Percentiles rank a stretch among this genome's conserved stretches.
Evolutionary conservation across 2,329 filamentous ascomycete genomes (phyloP).

Genomic region (Ophiostoma piceae): DNA sequence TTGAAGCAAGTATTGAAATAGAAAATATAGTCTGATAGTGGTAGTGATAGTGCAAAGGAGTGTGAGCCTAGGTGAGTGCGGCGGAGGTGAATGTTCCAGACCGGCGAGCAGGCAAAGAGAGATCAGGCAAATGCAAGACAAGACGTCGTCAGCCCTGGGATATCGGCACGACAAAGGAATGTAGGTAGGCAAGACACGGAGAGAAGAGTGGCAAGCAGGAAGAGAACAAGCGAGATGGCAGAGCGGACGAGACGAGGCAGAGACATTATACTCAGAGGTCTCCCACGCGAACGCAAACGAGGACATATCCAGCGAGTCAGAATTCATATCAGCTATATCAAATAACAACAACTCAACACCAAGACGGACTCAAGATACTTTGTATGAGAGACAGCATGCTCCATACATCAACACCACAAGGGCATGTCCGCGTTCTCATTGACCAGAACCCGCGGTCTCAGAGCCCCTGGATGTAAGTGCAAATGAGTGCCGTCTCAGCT

Average conservation of each 20-base stretch:
- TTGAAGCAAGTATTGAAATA: not conserved
- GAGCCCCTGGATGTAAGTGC: conserved; percentile 2
- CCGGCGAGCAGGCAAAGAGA: not conserved
- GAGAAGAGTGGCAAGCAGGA: not conserved
- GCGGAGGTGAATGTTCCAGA: conserved; percentile 17
- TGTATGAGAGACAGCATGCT: not conserved
- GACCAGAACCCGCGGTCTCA: not conserved
- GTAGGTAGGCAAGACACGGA: conserved; percentile 14
- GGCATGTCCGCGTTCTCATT: not conserved
- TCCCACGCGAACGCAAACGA: not conserved
- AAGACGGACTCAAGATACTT: not conserved
- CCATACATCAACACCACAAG: not conserved
- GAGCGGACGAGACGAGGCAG: not conserved
- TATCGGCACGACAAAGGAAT: conserved; percentile 17
- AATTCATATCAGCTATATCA: not conserved
- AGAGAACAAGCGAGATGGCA: not conserved
- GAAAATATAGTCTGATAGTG: not conserved
- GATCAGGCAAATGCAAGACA: not conserved
- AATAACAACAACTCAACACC: not conserved
- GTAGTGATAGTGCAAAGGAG: conserved; percentile 17
- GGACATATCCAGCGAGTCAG: not conserved
- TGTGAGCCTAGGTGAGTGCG: conserved; percentile 1
- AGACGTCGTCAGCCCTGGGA: conserved; percentile 18
- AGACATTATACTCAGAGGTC: conserved; percentile 1
- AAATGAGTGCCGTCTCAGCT: conserved; percentile 5